Base-by-base conservation (phyloP, 371 early-diverging fungal species). In the Smittium mucronatum region DNA sequence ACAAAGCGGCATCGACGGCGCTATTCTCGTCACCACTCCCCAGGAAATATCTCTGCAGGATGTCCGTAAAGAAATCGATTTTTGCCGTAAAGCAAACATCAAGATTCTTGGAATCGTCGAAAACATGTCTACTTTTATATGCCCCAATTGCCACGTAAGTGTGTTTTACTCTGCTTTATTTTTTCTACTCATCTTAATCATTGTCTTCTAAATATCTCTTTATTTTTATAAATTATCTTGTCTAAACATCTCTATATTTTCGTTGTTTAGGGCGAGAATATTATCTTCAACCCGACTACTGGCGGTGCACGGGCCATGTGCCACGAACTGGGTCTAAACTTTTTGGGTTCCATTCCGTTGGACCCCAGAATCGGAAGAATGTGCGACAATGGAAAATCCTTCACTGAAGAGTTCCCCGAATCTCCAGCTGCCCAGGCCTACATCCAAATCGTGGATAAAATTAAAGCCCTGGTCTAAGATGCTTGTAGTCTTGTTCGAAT, bases 51-150 rank as follows among this genome's bases (percentile, higher is more conserved):
- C 99, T 0, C 76, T 99, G 8, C 91, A 90, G 77, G 99, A 99
- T 80, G 97, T 98, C 25, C 85, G 93, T 36, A 94, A 92, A 76
- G 95, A 96, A 71, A 89, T 99, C 73, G 91, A 91, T 76, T 98
- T 99, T 74, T 99, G 98, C 79, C 83, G 85, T 69, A 95, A 93
- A 72, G 94, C 93, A 65, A 84, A 87, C 57, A 86, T 99, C 31
- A 87, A 87, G 1, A 88, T 99, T 67, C 68, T 98, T 30, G 99
- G 99, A 11, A 81, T 99, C 0, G 93, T 99, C 26, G 99, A 99
- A 80, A 99, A 99, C 78, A 99, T 99, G 99, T 84, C 88, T 68
- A 95, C 94, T 1, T 95, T 97, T 77, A 90, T 93, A 11, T 99
- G 99, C 74, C 95, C 97, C 2, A 84, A 82, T 36, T 99, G 99